Evolutionary conservation across 441 rosid species (phyloP), one percentile per base, ranked within the genome.

Genomic region (Geranium incanum): DNA sequence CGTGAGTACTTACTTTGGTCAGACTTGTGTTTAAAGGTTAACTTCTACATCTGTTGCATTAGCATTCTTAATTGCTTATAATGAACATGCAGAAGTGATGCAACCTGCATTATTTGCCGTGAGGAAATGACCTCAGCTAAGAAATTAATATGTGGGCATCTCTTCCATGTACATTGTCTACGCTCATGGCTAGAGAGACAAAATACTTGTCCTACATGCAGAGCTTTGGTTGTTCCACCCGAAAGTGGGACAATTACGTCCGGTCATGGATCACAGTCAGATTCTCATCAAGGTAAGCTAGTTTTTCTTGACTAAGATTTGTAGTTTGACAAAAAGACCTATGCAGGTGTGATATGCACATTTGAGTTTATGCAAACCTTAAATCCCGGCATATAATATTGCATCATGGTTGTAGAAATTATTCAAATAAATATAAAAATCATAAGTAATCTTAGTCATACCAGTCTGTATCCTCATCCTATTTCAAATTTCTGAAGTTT

Each of bases 141-240:
- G 82, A 95, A 95, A 75, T 81, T 95, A 71, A 78, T 89, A 9
- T 95, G 99, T 38, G 98, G 99, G 50, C 99, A 92, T 85, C 88
- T 95, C 76, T 95, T 95, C 68, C 99, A 92, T 77, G 96, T 95
- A 48, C 98, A 95, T 76, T 94, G 98, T 80, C 97, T 95, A 3
- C 97, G 97, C 16, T 95, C 97, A 38, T 95, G 99, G 99, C 84
- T 95, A 74, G 99, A 92, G 84, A 78, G 99, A 38, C 99, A 95
- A 50, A 92, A 92, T 83, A 95, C 99, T 0, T 95, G 99, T 68
- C 99, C 99, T 50, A 95, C 97, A 15, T 95, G 97, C 80, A 87
- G 97, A 78, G 99, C 99, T 64, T 86, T 82, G 19, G 97, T 94
- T 80, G 93, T 90, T 64, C 97, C 97, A 37, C 78, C 97, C 78